Evolutionary conservation across 108 stramenopile species (phyloP), one percentile per base, ranked within the genome.

Genomic region (Nannochloropsis salina): DNA sequence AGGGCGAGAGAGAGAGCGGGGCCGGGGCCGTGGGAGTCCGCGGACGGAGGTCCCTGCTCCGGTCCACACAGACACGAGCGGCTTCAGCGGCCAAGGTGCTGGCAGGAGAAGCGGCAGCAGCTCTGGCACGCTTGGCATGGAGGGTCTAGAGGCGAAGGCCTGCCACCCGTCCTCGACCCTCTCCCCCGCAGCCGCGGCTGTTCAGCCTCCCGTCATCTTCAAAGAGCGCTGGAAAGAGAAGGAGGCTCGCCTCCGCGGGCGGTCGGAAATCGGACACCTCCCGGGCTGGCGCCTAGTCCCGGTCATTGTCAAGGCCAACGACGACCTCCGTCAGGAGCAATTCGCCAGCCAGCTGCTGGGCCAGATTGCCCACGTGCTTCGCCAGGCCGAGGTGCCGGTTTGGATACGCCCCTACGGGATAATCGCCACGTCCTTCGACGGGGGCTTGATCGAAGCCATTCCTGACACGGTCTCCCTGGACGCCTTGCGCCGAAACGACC

Each of bases 391-490:
- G 42, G 80, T 91, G 8, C 42, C 42, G 43, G 86, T 84, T 6
- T 89, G 84, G 83, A 41, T 91, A n/a, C 44, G 86, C 2, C 89
- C 90, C 47, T 91, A 91, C 87, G 87, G 82, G 83, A 89, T 91
- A 80, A 44, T 90, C 8, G 86, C 88, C 15, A 90, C 81, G 44
- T 44, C 85, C 10, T 92, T 92, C 18, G 92, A 92, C 51, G 94
- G 95, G 21, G 99, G 99, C 11, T 92, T 99, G 80, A 95, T 99
- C 51, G 97, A 99, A 87, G 97, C 95, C 10, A 93, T 99, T 31
- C 95, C 96, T 9, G 95, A 98, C 87, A 95, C 97, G n/a, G 93
- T 96, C 31, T 94, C 93, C 4, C 88, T 98, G 42, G 96, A 97
- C 82, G 95, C 95, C 5, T 82, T 99, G 43, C 95, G 96, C 87